Evolutionary conservation across 116 monocot species (phyloP).

Genomic region (Dioscorea cayenensis): DNA sequence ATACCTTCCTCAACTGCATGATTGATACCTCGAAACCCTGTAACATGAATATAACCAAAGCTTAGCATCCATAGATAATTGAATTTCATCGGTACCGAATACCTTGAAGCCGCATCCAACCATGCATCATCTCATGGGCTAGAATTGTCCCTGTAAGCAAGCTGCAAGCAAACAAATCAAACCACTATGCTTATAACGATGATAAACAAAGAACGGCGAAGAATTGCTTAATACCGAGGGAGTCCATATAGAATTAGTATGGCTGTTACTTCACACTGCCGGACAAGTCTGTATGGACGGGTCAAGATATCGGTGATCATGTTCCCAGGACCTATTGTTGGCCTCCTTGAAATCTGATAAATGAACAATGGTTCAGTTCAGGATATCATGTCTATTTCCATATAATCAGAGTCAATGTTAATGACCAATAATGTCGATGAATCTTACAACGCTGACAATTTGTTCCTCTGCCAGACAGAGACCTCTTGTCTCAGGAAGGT

Average conservation of each 20-base stretch:
- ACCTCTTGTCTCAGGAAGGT: constrained; percentile 81
- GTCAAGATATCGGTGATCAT: constrained; percentile 44
- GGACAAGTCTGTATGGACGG: constrained; percentile 51
- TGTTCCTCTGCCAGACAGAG: constrained; percentile 86
- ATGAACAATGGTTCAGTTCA: neutral
- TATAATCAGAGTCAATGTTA: neutral
- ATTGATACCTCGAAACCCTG: constrained; percentile 49
- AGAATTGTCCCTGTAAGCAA: constrained; percentile 78
- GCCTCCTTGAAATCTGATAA: constrained; percentile 50
- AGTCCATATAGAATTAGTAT: constrained; percentile 78
- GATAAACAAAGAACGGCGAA: neutral
- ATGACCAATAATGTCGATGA: neutral
- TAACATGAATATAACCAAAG: no score
- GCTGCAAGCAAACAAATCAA: constrained; percentile 20
- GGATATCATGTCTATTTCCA: neutral
- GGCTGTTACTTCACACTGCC: constrained; percentile 68
- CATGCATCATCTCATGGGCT: constrained; percentile 99
- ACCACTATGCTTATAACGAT: neutral
- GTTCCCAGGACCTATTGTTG: constrained; percentile 51
- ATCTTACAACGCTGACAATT: constrained; percentile 72
- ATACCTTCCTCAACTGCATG: constrained; percentile 88
- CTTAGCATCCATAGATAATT: neutral
- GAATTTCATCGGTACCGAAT: constrained; percentile 3
- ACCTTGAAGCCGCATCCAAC: constrained; percentile 86
- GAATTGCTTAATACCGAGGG: constrained; percentile 49